Base-by-base conservation (phyloP, 352 stramenopile species). In the Phytophthora citricola region DNA sequence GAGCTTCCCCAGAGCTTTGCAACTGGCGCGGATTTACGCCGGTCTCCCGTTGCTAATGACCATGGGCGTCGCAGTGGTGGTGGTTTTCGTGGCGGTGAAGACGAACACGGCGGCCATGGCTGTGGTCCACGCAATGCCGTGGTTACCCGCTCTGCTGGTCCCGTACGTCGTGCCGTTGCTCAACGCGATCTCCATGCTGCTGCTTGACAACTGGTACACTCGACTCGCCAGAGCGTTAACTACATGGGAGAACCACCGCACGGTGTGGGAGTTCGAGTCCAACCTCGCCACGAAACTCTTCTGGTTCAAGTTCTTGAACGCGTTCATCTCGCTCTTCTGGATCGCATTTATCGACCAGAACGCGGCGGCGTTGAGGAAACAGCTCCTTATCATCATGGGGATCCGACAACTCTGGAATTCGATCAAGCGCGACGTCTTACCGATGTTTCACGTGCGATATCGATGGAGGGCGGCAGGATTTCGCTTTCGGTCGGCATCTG, bases 301-400 rank as follows among this genome's bases (percentile, higher is more conserved):
- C 43, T 90, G 71, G 68, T 93, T 93, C 74, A 93, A 93, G 55
- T 93, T 92, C 52, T 58, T 93, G 29, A 93, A 93, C 45, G 85
- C 85, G 0, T 93, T 93, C 69, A 78, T 93, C 46, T 91, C 85
- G 47, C 81, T 93, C 29, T 91, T 91, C 43, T 92, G 80, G 80
- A 78, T 91, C 54, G 85, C 85, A 2, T 93, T 93, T 58, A 76
- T 92, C 2, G 81, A 90, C 15, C 76, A 69, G 1, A 71, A 90
- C 45, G 69, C 80, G 15, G 44, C 61, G 27, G 71, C 66, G 5
- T 65, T 93, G 22, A 75, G 83, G 9, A 81, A 88, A 12, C 83
- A 93, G 61, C 75, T 93, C 14, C 46, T 91, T 29, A 83, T 89
- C 36, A 83, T 92, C 57, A 88, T 93, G 71, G 78, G 82, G 17